A percentile compares a stretch with the other conserved stretches of the same genome.
Conservation (phyloP, 2,329 filamentous ascomycete species). For the Pezicula carpinea region DNA sequence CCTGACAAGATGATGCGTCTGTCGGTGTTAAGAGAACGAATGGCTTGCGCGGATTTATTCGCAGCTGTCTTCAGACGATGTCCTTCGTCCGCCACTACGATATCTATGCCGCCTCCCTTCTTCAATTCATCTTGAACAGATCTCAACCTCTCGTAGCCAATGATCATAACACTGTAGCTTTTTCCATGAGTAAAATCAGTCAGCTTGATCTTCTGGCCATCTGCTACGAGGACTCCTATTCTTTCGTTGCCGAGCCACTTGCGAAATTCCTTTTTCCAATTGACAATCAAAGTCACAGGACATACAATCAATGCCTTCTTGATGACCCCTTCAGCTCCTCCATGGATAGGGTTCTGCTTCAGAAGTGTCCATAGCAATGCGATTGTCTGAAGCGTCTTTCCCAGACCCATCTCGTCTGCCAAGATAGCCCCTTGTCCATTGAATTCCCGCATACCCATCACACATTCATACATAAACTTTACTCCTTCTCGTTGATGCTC, state of each 20-base stretch:
- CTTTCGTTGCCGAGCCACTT: conserved; percentile 71
- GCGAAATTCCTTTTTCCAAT: conserved; percentile 68
- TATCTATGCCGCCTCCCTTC: conserved; percentile 59
- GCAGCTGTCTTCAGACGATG: conserved; percentile 97
- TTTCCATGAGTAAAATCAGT: conserved; percentile 66
- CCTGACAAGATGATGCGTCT: conserved; percentile 44
- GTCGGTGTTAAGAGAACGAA: conserved; percentile 76
- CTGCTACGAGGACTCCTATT: conserved; percentile 62
- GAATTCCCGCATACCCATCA: conserved; percentile 66
- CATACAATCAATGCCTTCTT: conserved; percentile 71
- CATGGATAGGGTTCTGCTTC: conserved; percentile 65
- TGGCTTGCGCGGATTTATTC: conserved; percentile 85
- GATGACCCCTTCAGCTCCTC: conserved; percentile 50
- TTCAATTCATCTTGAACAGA: conserved; percentile 61
- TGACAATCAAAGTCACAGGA: conserved; percentile 66
- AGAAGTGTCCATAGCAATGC: conserved; percentile 66
- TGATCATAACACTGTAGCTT: conserved; percentile 66
- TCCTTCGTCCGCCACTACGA: conserved; percentile 96
- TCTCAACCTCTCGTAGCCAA: conserved; percentile 67
- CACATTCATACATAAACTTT: conserved; percentile 68
- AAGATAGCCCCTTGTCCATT: conserved; percentile 66
- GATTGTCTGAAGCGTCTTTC: conserved; percentile 71
- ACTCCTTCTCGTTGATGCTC: conserved; percentile 68
- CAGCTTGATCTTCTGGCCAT: conserved; percentile 54
- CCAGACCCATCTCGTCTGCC: conserved; percentile 72